Percentiles rank a stretch among this genome's conserved stretches.
Conservation (phyloP, 2,329 filamentous ascomycete genomes). For the Beauveria rudraprayagi region DNA sequence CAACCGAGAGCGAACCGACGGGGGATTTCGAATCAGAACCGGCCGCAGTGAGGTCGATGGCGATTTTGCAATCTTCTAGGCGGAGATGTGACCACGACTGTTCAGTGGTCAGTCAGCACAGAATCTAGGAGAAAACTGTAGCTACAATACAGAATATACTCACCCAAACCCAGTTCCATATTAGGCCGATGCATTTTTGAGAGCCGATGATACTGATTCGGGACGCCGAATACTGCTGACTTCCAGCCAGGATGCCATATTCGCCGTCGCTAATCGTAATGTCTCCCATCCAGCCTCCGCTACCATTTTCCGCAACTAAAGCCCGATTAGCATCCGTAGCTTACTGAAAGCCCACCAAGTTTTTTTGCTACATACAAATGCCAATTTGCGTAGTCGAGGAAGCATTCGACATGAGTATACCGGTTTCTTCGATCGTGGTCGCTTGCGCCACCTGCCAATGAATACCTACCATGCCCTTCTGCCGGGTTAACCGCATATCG, state of each 20-base stretch:
- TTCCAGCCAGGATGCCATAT: neutral
- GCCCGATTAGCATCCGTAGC: neutral
- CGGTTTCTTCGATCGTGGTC: conserved; percentile 2
- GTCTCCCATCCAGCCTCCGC: conserved; percentile 5
- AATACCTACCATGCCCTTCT: conserved; percentile 14
- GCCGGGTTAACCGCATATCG: neutral
- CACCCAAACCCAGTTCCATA: neutral
- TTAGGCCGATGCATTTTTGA: neutral
- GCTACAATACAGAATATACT: neutral
- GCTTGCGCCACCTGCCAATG: conserved; percentile 10
- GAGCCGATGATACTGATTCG: neutral
- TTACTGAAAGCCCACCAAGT: neutral
- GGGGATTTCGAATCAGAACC: neutral
- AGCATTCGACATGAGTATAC: conserved; percentile 1
- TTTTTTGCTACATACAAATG: neutral
- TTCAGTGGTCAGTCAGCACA: neutral
- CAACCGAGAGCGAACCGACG: neutral
- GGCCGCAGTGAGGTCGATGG: neutral
- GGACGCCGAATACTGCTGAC: neutral
- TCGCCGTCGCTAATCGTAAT: neutral
- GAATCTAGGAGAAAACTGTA: neutral
- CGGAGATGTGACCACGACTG: neutral
- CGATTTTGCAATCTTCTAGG: neutral
- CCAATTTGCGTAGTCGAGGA: neutral
- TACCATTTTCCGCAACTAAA: conserved; percentile 7